Base-by-base conservation (phyloP, 2,329 filamentous ascomycete species). In the Penicillium sp. region DNA sequence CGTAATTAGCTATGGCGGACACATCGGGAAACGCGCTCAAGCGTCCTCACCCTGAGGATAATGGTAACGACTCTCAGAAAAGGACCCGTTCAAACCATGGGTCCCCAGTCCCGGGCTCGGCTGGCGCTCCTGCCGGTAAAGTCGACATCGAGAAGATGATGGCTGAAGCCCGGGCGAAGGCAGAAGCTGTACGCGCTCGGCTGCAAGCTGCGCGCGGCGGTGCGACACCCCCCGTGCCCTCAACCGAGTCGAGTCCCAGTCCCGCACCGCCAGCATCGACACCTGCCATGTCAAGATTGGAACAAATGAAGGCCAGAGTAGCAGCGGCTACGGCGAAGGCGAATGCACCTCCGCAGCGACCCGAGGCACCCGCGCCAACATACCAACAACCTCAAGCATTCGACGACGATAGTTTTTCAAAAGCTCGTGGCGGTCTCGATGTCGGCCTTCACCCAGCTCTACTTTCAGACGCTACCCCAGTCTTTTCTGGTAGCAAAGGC, bases 371-470 rank as follows among this genome's bases (percentile, higher is more conserved):
- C n/a, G 57, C 70, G 27, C 71, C 71, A 25, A 64, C 69, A 25
- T 75, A 68, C 55, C 72, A 73, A 62, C 72, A 73, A 62, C 77
- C 74, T 39, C 79, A 77, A 51, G 73, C 76, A 26, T 75, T 76
- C 53, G 81, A 80, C 63, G 80, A 85, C 70, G 75, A 80, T 66
- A 73, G 75, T 26, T 66, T 77, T 60, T 74, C 76, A 10, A 75
- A 72, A 59, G 88, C 81, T 45, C 78, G 83, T 65, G 89, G 90
- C 57, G 90, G 90, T 21, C 76, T 93, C 46, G 89, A 90, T 63
- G 87, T 92, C 27, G 89, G 88, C 27, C 79, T 93, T 55, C 90
- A 93, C 71, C 91, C 92, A 31, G 89, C 89, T 8, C 80, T 96
- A 46, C 74, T 86, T 50, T 78, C 78, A 6, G 83, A 83, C 67